These are phyloP conservation scores for Elongisporangium prolatum DNA, from an alignment of 352 stramenopile species.

Conservation along the genomic window DNA sequence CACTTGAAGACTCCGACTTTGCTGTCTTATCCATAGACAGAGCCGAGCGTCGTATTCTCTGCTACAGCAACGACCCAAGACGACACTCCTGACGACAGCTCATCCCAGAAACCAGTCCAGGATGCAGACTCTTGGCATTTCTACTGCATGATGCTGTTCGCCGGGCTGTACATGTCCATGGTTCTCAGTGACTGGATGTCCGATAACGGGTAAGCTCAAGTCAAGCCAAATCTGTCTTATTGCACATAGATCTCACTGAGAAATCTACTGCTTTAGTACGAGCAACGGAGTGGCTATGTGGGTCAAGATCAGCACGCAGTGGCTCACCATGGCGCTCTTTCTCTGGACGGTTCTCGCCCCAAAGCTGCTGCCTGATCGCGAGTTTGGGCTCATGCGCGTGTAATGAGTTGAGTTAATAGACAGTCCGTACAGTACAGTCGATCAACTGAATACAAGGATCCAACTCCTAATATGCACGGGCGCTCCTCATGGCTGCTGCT, in stretches of 20 bases:
- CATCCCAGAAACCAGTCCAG: not conserved
- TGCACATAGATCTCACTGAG: not conserved
- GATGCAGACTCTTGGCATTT: conserved; percentile 76
- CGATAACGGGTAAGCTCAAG: conserved; percentile 43
- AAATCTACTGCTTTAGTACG: conserved; percentile 9
- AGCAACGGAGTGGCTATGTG: conserved; percentile 90
- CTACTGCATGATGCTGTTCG: conserved; percentile 89
- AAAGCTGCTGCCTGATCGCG: conserved; percentile 91
- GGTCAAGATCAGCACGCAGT: conserved; percentile 94
- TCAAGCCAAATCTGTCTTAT: not conserved
- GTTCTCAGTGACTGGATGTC: conserved; percentile 94
- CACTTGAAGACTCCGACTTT: not conserved
- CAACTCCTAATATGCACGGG: not conserved
- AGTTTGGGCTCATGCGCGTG: conserved; percentile 58
- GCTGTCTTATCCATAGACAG: not conserved
- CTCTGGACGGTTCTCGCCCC: conserved; percentile 93
- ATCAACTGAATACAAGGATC: not conserved
- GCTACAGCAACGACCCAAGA: not conserved
- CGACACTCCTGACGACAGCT: not conserved
- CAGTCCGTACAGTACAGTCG: not conserved
- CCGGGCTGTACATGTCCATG: conserved; percentile 94
- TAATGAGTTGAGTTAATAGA: not conserved
- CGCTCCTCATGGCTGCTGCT: conserved; percentile 14
- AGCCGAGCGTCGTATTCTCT: not conserved
- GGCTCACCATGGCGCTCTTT: conserved; percentile 92